These are phyloP conservation scores for Aristolochia contorta DNA, from an alignment of 164 flowering plant species.

Conservation along the genomic window DNA sequence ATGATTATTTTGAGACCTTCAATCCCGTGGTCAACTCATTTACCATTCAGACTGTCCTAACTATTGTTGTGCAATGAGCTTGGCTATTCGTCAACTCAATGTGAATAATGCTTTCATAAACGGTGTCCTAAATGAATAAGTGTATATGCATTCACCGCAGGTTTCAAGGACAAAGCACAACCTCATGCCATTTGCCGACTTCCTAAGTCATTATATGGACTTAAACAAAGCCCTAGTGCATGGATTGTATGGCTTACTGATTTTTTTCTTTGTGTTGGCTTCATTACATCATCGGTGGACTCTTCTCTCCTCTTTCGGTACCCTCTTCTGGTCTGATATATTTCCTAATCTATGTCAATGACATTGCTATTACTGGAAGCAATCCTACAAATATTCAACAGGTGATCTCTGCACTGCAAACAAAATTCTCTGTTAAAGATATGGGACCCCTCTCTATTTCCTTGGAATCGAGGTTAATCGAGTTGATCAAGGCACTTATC, in stretches of 20 bases:
- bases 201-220: not conserved
- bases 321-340: too few relatives aligned
- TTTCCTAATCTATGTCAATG: not conserved
- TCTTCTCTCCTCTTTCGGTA: not conserved
- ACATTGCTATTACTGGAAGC: not conserved
- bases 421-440: not conserved
- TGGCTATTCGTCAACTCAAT: too few relatives aligned
- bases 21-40: too few relatives aligned
- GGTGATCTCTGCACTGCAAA: not conserved
- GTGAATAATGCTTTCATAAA: too few relatives aligned
- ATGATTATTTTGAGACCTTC: too few relatives aligned
- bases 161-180: too few relatives aligned
- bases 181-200: too few relatives aligned
- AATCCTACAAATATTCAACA: too few relatives aligned
- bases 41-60: too few relatives aligned
- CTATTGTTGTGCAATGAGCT: too few relatives aligned
- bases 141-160: too few relatives aligned
- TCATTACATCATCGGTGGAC: not conserved
- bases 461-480: not conserved
- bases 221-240: not conserved
- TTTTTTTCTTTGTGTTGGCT: not conserved
- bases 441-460: not conserved
- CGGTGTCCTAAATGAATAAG: too few relatives aligned
- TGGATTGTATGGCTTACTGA: not conserved
- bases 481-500: not conserved